Conservation (phyloP, 371 early-diverging fungal genomes). For the Saksenaea vasiformis region DNA sequence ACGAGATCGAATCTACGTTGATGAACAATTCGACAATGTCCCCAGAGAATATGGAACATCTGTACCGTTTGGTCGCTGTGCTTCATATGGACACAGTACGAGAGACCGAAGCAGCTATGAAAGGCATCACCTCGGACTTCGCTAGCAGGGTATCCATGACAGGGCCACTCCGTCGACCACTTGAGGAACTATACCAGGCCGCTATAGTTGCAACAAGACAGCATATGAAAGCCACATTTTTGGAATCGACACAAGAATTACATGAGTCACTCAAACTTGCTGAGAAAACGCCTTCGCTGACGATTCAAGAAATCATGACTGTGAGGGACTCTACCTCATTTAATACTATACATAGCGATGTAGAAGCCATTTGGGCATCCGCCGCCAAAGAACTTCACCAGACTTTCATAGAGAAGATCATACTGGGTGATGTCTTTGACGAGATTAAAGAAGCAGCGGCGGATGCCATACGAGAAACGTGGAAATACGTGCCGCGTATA, state of each 20-base stretch:
- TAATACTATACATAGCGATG: background rate
- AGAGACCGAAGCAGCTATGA: background rate
- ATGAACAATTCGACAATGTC: background rate
- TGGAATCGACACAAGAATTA: background rate
- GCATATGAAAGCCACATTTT: background rate
- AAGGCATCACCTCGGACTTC: background rate
- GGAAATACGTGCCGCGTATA: background rate
- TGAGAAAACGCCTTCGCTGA: background rate
- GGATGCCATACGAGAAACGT: background rate
- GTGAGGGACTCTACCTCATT: background rate
- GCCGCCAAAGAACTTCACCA: background rate
- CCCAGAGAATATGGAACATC: background rate
- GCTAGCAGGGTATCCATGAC: slow-evolving; percentile 1
- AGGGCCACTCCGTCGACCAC: slow-evolving; percentile 2
- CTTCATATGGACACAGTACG: background rate
- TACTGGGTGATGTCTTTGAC: background rate
- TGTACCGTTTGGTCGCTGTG: background rate
- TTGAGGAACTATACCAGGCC: background rate
- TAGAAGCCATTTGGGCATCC: background rate
- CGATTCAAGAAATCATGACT: background rate
- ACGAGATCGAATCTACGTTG: background rate
- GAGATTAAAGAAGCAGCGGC: background rate
- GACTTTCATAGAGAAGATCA: background rate
- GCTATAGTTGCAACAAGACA: background rate
- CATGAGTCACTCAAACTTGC: background rate